Evolutionary conservation across 2,329 filamentous ascomycete species (phyloP).

Genomic region (Botrytis pseudocinerea): DNA sequence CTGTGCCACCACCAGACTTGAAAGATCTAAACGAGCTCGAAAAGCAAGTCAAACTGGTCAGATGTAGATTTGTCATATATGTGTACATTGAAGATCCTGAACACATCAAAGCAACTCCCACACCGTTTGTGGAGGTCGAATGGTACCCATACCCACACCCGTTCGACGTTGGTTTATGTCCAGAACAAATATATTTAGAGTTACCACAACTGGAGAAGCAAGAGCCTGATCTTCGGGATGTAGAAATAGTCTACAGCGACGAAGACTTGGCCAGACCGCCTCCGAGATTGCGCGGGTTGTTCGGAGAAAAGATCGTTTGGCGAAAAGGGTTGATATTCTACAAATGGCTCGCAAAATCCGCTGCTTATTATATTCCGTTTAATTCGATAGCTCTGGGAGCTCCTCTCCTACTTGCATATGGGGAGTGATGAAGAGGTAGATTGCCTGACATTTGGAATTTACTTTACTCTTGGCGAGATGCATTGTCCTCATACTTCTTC

Average conservation of each 20-base stretch:
- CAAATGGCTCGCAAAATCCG: neutral
- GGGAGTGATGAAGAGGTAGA: neutral
- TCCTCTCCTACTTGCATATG: neutral
- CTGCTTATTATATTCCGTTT: neutral
- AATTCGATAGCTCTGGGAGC: neutral
- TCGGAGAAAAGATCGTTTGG: neutral
- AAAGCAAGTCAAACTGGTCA: neutral
- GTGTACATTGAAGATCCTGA: neutral
- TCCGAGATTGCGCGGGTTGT: neutral
- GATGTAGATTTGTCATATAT: neutral
- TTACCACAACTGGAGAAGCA: neutral
- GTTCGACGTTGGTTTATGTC: neutral
- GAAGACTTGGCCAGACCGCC: neutral
- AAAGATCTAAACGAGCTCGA: neutral
- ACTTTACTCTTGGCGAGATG: neutral
- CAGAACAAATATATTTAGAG: neutral
- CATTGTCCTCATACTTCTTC: neutral
- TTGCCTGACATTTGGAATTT: neutral
- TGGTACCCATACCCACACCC: neutral
- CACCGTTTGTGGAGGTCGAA: neutral
- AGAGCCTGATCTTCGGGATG: neutral
- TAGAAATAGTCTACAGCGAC: neutral
- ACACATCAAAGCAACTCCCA: neutral
- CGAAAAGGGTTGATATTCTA: neutral
- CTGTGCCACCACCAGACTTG: neutral